Base-by-base conservation (phyloP, 2,329 filamentous ascomycete species). In the Exophiala xenobiotica region DNA sequence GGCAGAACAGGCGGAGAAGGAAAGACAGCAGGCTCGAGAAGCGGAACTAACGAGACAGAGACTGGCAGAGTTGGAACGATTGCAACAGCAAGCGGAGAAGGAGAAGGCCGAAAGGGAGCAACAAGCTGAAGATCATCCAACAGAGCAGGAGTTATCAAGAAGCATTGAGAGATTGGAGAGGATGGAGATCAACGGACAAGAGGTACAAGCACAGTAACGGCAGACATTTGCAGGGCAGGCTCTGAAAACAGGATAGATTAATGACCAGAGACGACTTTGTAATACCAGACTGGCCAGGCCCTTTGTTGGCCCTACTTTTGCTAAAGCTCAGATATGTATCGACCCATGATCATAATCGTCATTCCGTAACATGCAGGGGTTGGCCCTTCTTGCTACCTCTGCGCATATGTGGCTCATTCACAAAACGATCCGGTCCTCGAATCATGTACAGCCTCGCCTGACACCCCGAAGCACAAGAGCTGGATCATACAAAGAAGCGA, bases 1-100 rank as follows among this genome's bases (percentile, higher is more conserved):
- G 58, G 69, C 78, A 53, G 74, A 77, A 33, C 78, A 78, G 49
- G 66, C 70, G 46, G 70, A 73, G 27, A 20, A 14, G 20, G 38
- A 40, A 66, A 69, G 49, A 69, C 72, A 44, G 71, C 70, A 24
- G 19, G 38, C 19, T 20, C 70, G 63, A 55, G 69, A 72, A 42
- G 68, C 62, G 45, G 55, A 65, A 44, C 47, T 16, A 11, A 69
- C 73, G 35, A 68, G 63, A 42, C 62, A 59, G 47, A 53, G 46
- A 38, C 47, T 62, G 42, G 58, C 61, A 50, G 57, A 55, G 20
- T 60, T 62, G 31, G 57, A 65, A 39, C 46, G 60, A 45, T 48
- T 29, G 38, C 42, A 51, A 20, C 20, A 46, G 41, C 23, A 22
- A 24, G 26, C 23, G 11, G 35, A 18, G n/a, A n/a, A n/a, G 19